Evolutionary conservation across 1,284 basidiomycete genomes (phyloP), one percentile per base, ranked within the genome.

Genomic region (Cutaneotrichosporon cavernicola): DNA sequence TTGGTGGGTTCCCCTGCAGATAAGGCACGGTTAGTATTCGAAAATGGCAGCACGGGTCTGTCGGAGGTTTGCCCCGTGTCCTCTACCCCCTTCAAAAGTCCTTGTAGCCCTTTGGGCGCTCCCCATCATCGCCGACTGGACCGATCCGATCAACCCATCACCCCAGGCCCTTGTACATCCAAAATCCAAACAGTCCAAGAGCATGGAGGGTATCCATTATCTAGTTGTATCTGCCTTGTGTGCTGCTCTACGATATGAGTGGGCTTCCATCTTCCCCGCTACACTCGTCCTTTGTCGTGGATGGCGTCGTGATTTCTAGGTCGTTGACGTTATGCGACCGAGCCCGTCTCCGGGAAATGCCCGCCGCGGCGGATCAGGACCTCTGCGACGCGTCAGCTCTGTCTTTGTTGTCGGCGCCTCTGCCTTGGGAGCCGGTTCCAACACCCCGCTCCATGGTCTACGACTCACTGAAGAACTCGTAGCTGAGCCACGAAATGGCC

Each of bases 401-500:
- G 14, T 34, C 26, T 30, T 5, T 22, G 11, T n/a, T n/a, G n/a
- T 26, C 6, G 16, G 46, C 16, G 2, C 46, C 46, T 11, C 11
- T 47, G 46, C 21, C 26, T 50, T 5, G 2, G n/a, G 6, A 21
- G 26, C 21, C 14, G 14, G 14, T 8, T 7, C 21, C 46, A 13
- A 47, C 14, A 10, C 14, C 14, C 50, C 9, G 30, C 30, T 1
- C 1, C 26, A 26, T 3, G 2, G 26, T 10, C 11, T 22, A n/a
- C 14, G 43, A 88, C 91, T 83, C 78, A 94, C 91, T 95, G 85
- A 95, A 96, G 82, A 94, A 95, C 81, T 96, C 92, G 76, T 96
- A 96, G 58, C 90, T 92, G 78, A 97, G 83, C 96, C 97, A 99
- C 81, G 92, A 97, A 58, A 99, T 85, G 8, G 97, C 97, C 65